phyloP scores from a whole-genome alignment of 129 eudicot genomes.

The Glebionis coronaria region DNA sequence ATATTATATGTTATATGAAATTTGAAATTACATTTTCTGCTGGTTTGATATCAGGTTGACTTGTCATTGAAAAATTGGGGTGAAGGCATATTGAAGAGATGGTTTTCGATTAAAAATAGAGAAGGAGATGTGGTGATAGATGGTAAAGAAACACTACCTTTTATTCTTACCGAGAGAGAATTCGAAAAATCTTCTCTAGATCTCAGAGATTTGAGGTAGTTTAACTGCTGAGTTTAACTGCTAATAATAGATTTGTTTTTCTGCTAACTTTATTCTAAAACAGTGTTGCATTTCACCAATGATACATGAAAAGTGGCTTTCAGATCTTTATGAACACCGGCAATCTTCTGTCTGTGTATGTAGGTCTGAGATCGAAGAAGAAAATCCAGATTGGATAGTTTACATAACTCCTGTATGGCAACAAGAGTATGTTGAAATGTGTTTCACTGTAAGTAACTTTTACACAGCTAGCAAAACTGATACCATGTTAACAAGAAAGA shows the following conservation, averaged over 20 bases:
- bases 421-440: no score
- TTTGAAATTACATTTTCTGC: neutral
- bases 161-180: neutral
- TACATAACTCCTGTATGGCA: no score
- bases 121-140: neutral
- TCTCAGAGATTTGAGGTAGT: neutral
- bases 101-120: neutral
- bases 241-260: no score
- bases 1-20: no score
- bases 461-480: neutral
- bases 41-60: neutral
- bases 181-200: neutral
- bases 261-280: no score
- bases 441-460: neutral
- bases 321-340: no score
- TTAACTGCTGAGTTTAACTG: no score
- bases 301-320: neutral
- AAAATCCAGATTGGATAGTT: no score
- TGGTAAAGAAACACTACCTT: neutral
- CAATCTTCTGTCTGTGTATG: no score
- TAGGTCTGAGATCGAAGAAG: no score
- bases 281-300: neutral
- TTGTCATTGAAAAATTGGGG: no score
- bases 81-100: neutral
- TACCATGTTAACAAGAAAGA: neutral